phyloP scores from a whole-genome alignment of 140 eudicot genomes.

The Cichorium intybus region DNA sequence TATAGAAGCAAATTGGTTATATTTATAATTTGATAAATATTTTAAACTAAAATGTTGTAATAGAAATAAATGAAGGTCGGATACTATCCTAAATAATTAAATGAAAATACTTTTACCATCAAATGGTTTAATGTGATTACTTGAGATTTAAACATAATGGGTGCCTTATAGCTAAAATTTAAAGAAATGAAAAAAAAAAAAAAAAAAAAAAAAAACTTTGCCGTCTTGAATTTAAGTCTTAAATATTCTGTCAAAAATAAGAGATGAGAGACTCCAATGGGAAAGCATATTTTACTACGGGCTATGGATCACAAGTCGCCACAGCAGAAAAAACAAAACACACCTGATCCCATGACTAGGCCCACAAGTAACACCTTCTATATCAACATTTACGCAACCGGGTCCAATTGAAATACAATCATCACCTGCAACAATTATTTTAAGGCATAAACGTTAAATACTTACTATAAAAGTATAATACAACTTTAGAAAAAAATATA shows the following conservation, averaged over 20 bases:
- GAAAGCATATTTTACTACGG: not conserved
- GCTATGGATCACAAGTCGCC: not conserved
- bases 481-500: not conserved
- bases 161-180: too few species aligned
- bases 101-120: not conserved
- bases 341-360: slow-evolving; percentile 99
- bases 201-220: too few species aligned
- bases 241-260: too few species aligned
- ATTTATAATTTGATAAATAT: too few species aligned
- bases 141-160: too few species aligned
- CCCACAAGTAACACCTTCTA: slow-evolving; percentile 83
- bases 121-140: too few species aligned
- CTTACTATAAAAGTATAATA: not conserved
- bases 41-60: too few species aligned
- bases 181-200: too few species aligned
- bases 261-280: not conserved
- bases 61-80: too few species aligned
- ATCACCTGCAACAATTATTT: slow-evolving; percentile 51
- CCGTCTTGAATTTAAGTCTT: too few species aligned
- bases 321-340: not conserved
- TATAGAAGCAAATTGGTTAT: too few species aligned
- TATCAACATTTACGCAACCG: slow-evolving; percentile 76
- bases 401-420: slow-evolving; percentile 96
- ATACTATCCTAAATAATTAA: too few species aligned
- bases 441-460: not conserved